Evolutionary conservation across 1,139 yeast species (phyloP), one percentile per base, ranked within the genome.

Genomic region (Sugiyamaella novakii): DNA sequence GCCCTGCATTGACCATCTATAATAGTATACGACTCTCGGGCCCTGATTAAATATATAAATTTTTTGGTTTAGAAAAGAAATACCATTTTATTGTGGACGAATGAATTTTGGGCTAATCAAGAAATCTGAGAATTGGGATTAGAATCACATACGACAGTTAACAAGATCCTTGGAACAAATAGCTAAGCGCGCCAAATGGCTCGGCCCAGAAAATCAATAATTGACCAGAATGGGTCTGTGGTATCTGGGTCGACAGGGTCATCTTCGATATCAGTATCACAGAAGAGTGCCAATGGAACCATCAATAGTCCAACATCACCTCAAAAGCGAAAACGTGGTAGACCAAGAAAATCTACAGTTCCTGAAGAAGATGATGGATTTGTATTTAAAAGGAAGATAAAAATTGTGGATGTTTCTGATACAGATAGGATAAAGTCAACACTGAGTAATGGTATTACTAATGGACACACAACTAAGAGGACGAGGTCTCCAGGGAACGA

Each of bases 291-390:
- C 2, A 31, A 19, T 39, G 35, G 12, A 8, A 5, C 25, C 8
- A 11, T 7, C 12, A 8, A 15, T 12, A 11, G 17, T 17, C n/a
- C 18, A 5, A n/a, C 22, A n/a, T 6, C 25, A 6, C 25, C 25
- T 6, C 35, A 24, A 27, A 28, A 28, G 21, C 14, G 29, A 15
- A 28, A 28, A 14, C 34, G 35, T n/a, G 35, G 43, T 19, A 28
- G 43, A 29, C 43, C 43, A 19, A 29, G 43, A 27, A 39, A 39
- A 12, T 39, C 43, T 5, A 34, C 30, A 8, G 11, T 10, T 19
- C 28, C 25, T 12, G 58, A 56, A 28, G 56, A 51, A 22, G 58
- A 56, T 29, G 60, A 57, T 28, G 61, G 57, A 8, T 53, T 57
- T 49, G 58, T 51, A 21, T 55, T 55, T 33, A 42, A 42, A 17